Evolutionary conservation across 306 rosid genomes (phyloP), one percentile per base, ranked within the genome.

Genomic region (Cicer pinnatifidum): DNA sequence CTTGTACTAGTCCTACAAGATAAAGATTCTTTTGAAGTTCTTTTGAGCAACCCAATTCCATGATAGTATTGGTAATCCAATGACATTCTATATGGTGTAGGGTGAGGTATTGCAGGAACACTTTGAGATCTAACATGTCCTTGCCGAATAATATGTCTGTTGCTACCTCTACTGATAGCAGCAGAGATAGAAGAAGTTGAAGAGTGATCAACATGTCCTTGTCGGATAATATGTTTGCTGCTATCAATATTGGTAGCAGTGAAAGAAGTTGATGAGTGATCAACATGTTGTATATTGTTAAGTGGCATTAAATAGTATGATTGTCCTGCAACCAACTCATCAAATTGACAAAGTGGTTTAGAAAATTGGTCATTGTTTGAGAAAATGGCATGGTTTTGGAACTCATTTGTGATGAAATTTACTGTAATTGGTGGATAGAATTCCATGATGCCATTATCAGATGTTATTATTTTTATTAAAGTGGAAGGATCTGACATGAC

Each of bases 381-480:
- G n/a, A n/a, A 92, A 38, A 92, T 74, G 58, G 85, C 92, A 38
- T 89, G 90, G 13, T 88, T 84, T 0, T 90, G 97, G 53, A 89
- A 90, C 64, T 90, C 96, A 2, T 50, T 51, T 20, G 89, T 83
- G 85, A 92, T 86, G 78, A 59, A 82, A 9, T 78, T 87, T 2
- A 75, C 97, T 1, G 90, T 83, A 1, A 89, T 69, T 0, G 98
- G 97, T 3, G 85, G 53, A 33, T 69, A 78, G 79, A 92, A 89
- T 66, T 92, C 98, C 98, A 92, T 90, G 67, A 90, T 84, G 53
- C 92, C 90, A 7, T 97, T 97, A 43, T 89, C 84, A 6, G 93
- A 72, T 15, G 87, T 89, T 28, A 79, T 75, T 20, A 92, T 90
- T 77, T 89, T 88, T 76, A 88, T 79, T 11, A 81, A 54, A 33